These are phyloP conservation scores for Mangifera indica DNA, from an alignment of 345 rosid species.

Conservation along the genomic window DNA sequence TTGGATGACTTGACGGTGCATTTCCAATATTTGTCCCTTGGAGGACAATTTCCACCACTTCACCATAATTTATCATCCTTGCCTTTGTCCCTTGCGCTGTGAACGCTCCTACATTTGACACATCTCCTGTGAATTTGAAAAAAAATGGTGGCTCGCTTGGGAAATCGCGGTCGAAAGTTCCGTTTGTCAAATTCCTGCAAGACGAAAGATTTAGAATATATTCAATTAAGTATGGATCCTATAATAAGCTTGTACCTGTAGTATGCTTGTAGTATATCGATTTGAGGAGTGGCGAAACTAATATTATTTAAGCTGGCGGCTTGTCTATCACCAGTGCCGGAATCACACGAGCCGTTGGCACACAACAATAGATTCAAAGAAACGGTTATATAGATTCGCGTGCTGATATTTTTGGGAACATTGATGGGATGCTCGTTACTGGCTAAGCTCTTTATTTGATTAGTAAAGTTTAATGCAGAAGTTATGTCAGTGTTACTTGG, in stretches of 20 bases:
- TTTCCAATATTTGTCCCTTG: no score
- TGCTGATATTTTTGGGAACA: slow-evolving; percentile 28
- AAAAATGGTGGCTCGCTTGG: no score
- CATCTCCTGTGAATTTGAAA: no score
- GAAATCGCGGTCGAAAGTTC: no score
- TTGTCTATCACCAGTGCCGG: not conserved
- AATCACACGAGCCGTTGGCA: slow-evolving; percentile 12
- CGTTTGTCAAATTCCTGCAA: no score
- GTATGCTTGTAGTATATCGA: slow-evolving; percentile 45
- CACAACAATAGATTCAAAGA: slow-evolving; percentile 28
- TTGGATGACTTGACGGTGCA: no score
- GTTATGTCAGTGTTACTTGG: slow-evolving; percentile 20
- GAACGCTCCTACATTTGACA: no score
- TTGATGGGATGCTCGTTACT: slow-evolving; percentile 24
- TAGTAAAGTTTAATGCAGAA: slow-evolving; percentile 26
- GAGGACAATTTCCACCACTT: no score
- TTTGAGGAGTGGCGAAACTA: slow-evolving; percentile 29
- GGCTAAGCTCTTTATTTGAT: slow-evolving; percentile 19
- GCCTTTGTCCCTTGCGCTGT: no score
- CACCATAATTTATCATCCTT: no score
- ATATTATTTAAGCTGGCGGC: slow-evolving; percentile 49
- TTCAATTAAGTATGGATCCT: no score
- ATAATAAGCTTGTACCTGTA: not conserved
- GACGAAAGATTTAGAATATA: no score
- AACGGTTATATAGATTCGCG: slow-evolving; percentile 23